Evolutionary conservation across 2,329 filamentous ascomycete genomes (phyloP).

Genomic region (Stromatinia cepivora): DNA sequence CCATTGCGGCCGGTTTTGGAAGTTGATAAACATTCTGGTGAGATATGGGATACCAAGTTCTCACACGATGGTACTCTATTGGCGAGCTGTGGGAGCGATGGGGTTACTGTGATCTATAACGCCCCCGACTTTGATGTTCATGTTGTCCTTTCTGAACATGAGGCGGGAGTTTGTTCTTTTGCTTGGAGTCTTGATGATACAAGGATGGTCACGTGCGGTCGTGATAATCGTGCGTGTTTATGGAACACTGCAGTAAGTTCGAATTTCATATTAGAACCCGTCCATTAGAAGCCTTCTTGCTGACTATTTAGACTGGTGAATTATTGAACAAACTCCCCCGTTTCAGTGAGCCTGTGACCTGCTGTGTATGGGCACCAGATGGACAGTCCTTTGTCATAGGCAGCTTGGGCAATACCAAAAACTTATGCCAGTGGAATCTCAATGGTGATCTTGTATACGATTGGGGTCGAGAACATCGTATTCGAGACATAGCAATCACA

Average conservation of each 20-base stretch:
- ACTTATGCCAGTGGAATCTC: constrained; percentile 71
- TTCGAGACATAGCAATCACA: constrained; percentile 83
- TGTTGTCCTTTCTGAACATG: constrained; percentile 63
- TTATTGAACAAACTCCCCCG: constrained; percentile 64
- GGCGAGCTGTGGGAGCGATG: constrained; percentile 78
- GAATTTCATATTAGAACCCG: background rate
- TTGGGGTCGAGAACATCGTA: constrained; percentile 70
- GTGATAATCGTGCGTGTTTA: constrained; percentile 70
- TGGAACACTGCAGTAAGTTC: constrained; percentile 69
- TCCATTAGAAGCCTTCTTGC: constrained; percentile 6
- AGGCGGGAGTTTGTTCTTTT: constrained; percentile 72
- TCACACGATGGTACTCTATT: constrained; percentile 82
- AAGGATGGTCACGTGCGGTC: constrained; percentile 80
- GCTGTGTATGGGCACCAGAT: constrained; percentile 85
- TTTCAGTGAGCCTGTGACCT: constrained; percentile 82
- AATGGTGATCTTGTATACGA: constrained; percentile 61
- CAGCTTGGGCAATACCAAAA: constrained; percentile 65
- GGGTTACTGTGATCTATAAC: constrained; percentile 78
- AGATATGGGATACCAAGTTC: constrained; percentile 91
- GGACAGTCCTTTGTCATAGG: constrained; percentile 77
- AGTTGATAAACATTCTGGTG: constrained; percentile 70
- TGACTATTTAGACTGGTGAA: constrained; percentile 56
- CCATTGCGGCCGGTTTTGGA: constrained; percentile 71
- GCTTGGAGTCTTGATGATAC: constrained; percentile 91
- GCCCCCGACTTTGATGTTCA: constrained; percentile 67